Base-by-base conservation (phyloP, 208 protist species). In the Leishmania turanica region DNA sequence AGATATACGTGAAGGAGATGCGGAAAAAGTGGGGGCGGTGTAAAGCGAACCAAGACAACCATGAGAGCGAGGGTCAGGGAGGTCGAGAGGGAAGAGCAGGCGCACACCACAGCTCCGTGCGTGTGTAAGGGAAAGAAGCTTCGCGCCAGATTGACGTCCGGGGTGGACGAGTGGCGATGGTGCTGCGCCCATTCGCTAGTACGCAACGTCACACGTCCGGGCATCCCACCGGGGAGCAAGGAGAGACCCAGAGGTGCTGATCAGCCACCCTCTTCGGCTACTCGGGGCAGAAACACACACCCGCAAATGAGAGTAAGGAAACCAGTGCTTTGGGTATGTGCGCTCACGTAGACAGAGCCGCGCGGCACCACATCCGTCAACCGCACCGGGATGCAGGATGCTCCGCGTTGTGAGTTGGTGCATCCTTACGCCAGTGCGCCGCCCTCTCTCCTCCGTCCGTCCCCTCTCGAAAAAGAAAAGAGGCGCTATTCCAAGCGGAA, bases 401-500 rank as follows among this genome's bases (percentile, higher is more conserved):
- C 19, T 8, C 19, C 2, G 65, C 17, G 68, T 51, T 2, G 34
- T 31, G 42, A 40, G 2, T 53, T 9, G 21, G 40, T 19, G 68
- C 13, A 31, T n/a, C 27, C 11, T 15, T 40, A 34, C 21, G 8
- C 11, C 27, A 19, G 40, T 40, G 7, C 21, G 3, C 34, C 27
- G 1, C 0, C 9, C 40, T 0, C 69, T 24, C 60, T 66, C 9
- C 27, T 66, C 60, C n/a, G 6, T 65, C 60, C 21, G 27, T 31
- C 47, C 27, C 27, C 42, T 53, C 37, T 34, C 42, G 27, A 8
- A 27, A n/a, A n/a, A 71, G 24, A 71, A 71, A 8, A 24, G 66
- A 51, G 8, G 66, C 11, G 15, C 40, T 65, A 80, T 47, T 87
- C 80, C 9, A 92, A 78, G 5, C 72, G 64, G 40, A 96, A 96